Conservation (phyloP, 441 rosid genomes). For the Breynia disticha region DNA sequence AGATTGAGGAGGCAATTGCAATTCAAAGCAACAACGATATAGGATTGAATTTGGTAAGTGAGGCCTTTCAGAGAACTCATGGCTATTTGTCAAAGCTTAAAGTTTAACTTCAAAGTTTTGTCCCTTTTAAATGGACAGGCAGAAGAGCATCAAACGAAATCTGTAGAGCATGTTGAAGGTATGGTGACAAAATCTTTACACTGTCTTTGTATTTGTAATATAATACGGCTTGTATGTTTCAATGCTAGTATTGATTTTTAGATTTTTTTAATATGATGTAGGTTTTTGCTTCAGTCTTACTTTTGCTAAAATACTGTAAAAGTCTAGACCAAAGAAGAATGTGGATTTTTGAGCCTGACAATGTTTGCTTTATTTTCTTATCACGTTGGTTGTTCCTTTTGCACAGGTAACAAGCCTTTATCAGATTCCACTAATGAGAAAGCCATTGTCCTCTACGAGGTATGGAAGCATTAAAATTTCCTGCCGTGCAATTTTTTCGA, state of each 20-base stretch:
- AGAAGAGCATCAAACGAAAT: conserved; percentile 40
- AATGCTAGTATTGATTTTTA: no score
- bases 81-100: conserved; percentile 1
- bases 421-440: conserved; percentile 54
- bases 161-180: conserved; percentile 58
- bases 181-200: conserved; percentile 6
- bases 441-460: conserved; percentile 87
- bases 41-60: conserved; percentile 49
- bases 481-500: conserved; percentile 5
- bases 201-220: background rate
- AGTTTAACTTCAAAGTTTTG: conserved; percentile 10
- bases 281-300: no score
- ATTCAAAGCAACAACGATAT: conserved; percentile 59
- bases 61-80: conserved; percentile 7
- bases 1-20: conserved; percentile 82
- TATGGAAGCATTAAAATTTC: conserved; percentile 19
- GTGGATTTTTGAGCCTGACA: background rate
- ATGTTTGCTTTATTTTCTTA: conserved; percentile 3
- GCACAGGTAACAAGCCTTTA: conserved; percentile 43
- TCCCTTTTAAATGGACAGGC: conserved; percentile 32
- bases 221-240: background rate
- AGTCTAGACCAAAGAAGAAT: background rate
- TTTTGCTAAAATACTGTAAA: no score
- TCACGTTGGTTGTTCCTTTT: conserved; percentile 17
- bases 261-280: no score